Evolutionary conservation across 148 eudicot genomes (phyloP), one percentile per base, ranked within the genome.

Genomic region (Chenopodium suecicum): DNA sequence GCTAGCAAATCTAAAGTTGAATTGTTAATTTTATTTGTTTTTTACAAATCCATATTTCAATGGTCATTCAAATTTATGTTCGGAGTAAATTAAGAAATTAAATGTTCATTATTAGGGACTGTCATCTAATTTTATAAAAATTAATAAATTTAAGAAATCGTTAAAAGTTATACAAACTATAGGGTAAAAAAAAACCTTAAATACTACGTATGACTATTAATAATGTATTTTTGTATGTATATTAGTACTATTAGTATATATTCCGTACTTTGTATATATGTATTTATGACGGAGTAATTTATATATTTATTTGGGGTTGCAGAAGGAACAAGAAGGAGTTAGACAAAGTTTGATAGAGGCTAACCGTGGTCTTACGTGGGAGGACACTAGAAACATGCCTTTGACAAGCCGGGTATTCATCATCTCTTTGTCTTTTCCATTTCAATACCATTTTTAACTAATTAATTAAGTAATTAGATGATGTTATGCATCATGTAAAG

Each of bases 311-410:
- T 32, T 80, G 64, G 54, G 58, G 16, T 2, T 80, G 77, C 90
- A 94, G 98, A 77, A 73, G 23, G 98, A 95, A 86, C 98, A 95
- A 81, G 92, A 90, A 73, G 90, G 84, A 70, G 89, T 95, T 67
- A 84, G 86, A 78, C 77, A 81, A 77, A 89, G 78, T 66, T 63
- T 79, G 19, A 12, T 34, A 0, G 87, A 85, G 83, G 88, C 54
- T n/a, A 84, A 89, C 25, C 87, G 92, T 56, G 86, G 90, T 44
- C 91, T 95, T 74, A 91, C 91, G 10, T 93, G 98, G 98, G 95
- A 89, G 66, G 97, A 95, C 71, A 95, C 97, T 1, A 83, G 90
- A 70, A 77, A 63, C 70, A 95, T 95, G 98, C 84, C 91, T 14
- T 81, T 90, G 75, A 95, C 98, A 32, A 89, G 70, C 75, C 87